Conservation (phyloP, 2,329 filamentous ascomycete species). For the Arthrocladium fulminans region DNA sequence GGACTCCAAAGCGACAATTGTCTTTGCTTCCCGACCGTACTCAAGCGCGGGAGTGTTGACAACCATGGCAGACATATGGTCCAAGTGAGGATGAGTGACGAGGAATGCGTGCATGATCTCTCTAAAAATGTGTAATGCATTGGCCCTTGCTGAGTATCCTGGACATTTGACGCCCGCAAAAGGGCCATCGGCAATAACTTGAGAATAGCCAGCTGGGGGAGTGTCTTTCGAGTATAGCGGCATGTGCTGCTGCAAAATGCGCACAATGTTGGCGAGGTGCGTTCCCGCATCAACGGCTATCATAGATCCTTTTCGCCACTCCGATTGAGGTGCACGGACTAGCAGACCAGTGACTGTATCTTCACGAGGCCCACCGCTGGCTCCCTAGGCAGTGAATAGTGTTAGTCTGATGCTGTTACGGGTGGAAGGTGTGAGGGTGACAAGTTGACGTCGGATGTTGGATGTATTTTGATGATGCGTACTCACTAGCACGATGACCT, state of each 20-base stretch:
- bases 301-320: slow-evolving; percentile 74
- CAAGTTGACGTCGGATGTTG: too few relatives aligned
- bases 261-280: slow-evolving; percentile 75
- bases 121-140: slow-evolving; percentile 70
- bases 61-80: slow-evolving; percentile 84
- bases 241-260: slow-evolving; percentile 58
- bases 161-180: slow-evolving; percentile 72
- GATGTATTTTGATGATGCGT: background rate
- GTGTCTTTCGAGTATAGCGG: slow-evolving; percentile 23
- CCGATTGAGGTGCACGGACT: slow-evolving; percentile 67
- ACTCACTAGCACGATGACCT: slow-evolving; percentile 63
- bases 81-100: slow-evolving; percentile 94
- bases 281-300: slow-evolving; percentile 92
- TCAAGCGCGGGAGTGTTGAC: slow-evolving; percentile 86
- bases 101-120: slow-evolving; percentile 78
- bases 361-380: slow-evolving; percentile 82
- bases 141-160: slow-evolving; percentile 57
- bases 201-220: slow-evolving; percentile 22
- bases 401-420: background rate
- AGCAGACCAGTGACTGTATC: slow-evolving; percentile 83
- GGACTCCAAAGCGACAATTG: slow-evolving; percentile 72
- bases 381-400: slow-evolving; percentile 52
- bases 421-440: background rate
- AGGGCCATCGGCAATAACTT: slow-evolving; percentile 49
- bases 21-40: slow-evolving; percentile 67